A percentile compares a stretch with the other conserved stretches of the same genome.
phyloP scores from a whole-genome alignment of 805 yeast genomes.

The Pichia nanzhaoensis region DNA sequence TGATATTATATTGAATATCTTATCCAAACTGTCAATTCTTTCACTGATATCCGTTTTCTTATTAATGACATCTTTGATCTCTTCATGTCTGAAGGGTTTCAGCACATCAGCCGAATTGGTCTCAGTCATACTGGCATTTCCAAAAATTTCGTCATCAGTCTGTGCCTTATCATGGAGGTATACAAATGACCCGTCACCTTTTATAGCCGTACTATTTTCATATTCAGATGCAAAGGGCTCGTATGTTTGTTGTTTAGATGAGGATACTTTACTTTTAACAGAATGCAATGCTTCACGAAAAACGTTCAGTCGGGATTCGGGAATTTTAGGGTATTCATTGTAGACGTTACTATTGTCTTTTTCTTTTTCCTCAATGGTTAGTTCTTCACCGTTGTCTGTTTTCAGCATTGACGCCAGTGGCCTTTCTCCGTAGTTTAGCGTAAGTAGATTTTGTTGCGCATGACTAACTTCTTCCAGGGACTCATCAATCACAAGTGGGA shows the following conservation, averaged over 20 bases:
- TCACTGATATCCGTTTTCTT: constrained; percentile 30
- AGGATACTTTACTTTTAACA: constrained; percentile 16
- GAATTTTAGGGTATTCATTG: constrained; percentile 29
- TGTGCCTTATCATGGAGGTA: constrained; percentile 10
- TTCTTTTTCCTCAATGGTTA: not conserved
- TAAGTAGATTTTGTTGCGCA: constrained; percentile 50
- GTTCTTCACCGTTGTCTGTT: not conserved
- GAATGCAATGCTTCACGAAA: constrained; percentile 29
- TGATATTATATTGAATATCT: constrained; percentile 66
- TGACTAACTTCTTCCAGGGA: constrained; percentile 45
- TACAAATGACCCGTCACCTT: constrained; percentile 12
- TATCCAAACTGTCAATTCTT: constrained; percentile 43
- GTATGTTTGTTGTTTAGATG: too few relatives aligned
- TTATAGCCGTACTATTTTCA: not conserved
- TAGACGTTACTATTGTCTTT: constrained; percentile 14
- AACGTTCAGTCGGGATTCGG: constrained; percentile 33
- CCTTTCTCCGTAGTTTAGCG: constrained; percentile 27
- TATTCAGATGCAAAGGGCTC: not conserved
- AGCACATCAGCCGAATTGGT: not conserved
- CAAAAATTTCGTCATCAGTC: constrained; percentile 3
- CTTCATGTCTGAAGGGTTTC: constrained; percentile 11
- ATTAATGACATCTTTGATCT: constrained; percentile 11
- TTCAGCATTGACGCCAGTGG: constrained; percentile 10
- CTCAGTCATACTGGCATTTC: not conserved
- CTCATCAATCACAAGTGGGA: constrained; percentile 50